Evolutionary conservation across 805 yeast species (phyloP).

Genomic region (Candida loeiensis): DNA sequence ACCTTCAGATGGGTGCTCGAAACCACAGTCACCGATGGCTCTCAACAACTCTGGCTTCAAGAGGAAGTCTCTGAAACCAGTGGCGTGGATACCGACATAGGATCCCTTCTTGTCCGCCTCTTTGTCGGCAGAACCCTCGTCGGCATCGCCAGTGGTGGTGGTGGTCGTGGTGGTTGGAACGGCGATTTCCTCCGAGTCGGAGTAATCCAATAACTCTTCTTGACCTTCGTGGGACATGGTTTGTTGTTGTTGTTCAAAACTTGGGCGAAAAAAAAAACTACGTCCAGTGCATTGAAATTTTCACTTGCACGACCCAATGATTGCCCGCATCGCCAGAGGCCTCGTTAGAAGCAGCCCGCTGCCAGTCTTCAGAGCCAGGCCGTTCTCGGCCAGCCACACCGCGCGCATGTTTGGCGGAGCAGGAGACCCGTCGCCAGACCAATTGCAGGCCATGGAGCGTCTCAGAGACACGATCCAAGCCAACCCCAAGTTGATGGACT

Average conservation of each 20-base stretch:
- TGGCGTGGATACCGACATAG: conserved; percentile 96
- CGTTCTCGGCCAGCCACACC: not conserved
- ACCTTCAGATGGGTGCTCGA: conserved; percentile 99
- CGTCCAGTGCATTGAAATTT: conserved; percentile 1
- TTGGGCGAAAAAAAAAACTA: not conserved
- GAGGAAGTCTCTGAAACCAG: conserved; percentile 96
- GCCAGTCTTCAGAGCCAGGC: not conserved
- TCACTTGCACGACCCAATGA: conserved; percentile 1
- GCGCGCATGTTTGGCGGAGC: not conserved
- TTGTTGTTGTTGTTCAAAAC: conserved; percentile 8
- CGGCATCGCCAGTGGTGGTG: conserved; percentile 39
- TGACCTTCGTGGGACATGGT: conserved; percentile 94
- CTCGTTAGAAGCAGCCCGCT: too few species aligned
- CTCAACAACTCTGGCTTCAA: conserved; percentile 95
- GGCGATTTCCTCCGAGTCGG: conserved; percentile 95
- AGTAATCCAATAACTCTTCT: conserved; percentile 98
- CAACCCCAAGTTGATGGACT: conserved; percentile 29
- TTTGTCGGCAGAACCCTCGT: conserved; percentile 49
- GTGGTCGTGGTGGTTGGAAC: conserved; percentile 50
- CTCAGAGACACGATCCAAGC: conserved; percentile 11
- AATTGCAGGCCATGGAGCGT: conserved; percentile 10
- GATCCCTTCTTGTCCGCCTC: conserved; percentile 89
- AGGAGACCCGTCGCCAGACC: conserved; percentile 8
- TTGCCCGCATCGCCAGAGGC: too few species aligned
- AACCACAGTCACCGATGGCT: conserved; percentile 98